Percentiles rank a stretch among this genome's conserved stretches.
phyloP scores from a whole-genome alignment of 2,329 filamentous ascomycete species.

The Raffaelea deltoideospora region DNA sequence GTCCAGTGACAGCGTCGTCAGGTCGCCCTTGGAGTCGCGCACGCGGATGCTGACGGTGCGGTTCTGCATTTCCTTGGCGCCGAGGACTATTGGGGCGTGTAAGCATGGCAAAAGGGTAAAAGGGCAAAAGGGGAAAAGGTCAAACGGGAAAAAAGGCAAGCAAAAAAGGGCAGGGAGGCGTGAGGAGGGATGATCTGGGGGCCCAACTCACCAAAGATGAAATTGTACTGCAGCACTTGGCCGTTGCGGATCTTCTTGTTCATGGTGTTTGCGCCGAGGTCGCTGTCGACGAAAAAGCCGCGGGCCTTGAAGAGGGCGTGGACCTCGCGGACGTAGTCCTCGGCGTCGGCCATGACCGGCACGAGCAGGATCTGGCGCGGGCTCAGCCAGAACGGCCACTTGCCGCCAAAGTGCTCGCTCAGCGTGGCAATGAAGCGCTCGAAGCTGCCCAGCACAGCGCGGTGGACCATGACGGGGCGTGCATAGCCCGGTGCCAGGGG shows the following conservation, averaged over 20 bases:
- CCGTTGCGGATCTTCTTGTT: slow-evolving; percentile 81
- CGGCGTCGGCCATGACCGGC: slow-evolving; percentile 56
- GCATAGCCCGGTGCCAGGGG: slow-evolving; percentile 54
- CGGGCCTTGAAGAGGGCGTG: slow-evolving; percentile 51
- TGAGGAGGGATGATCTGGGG: too few relatives aligned
- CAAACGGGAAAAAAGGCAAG: not conserved
- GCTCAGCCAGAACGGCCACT: slow-evolving; percentile 82
- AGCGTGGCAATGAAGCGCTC: slow-evolving; percentile 57
- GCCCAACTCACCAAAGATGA: slow-evolving; percentile 55
- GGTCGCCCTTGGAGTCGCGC: slow-evolving; percentile 12
- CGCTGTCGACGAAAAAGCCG: slow-evolving; percentile 56
- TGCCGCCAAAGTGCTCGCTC: slow-evolving; percentile 71
- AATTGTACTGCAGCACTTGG: slow-evolving; percentile 71
- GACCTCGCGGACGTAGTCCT: slow-evolving; percentile 63
- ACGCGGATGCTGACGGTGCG: slow-evolving; percentile 13
- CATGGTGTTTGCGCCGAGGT: slow-evolving; percentile 63
- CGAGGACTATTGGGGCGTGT: slow-evolving; percentile 7
- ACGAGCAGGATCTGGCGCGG: slow-evolving; percentile 71
- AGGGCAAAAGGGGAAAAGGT: not conserved
- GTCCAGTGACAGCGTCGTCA: slow-evolving; percentile 9
- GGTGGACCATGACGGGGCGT: slow-evolving; percentile 75
- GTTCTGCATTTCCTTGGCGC: slow-evolving; percentile 12
- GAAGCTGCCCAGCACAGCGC: slow-evolving; percentile 60
- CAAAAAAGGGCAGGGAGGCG: too few relatives aligned
- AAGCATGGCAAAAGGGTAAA: not conserved